phyloP scores from a whole-genome alignment of 148 eudicot species.

The Amaranthus cruentus region DNA sequence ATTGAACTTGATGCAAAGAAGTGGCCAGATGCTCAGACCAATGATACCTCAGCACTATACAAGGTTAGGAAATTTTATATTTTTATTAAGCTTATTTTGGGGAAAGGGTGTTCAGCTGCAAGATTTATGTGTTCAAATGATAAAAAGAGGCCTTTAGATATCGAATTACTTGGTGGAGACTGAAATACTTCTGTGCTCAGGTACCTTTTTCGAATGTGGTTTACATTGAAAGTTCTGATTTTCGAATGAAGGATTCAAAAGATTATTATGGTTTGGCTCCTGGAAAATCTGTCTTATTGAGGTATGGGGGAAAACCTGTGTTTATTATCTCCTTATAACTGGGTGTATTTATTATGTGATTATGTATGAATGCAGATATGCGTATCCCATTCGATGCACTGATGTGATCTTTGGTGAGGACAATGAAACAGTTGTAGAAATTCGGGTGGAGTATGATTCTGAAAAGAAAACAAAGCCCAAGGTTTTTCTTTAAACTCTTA shows the following conservation, averaged over 20 bases:
- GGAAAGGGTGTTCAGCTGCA: not conserved
- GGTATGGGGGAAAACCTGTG: conserved; percentile 34
- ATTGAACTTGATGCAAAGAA: conserved; percentile 85
- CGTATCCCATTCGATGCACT: conserved; percentile 87
- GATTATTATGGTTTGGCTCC: conserved; percentile 98
- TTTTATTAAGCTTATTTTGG: not conserved
- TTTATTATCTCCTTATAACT: conserved; percentile 1
- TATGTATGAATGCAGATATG: conserved; percentile 49
- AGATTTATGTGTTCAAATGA: no score
- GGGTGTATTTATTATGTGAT: not conserved
- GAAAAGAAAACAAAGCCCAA: conserved; percentile 82
- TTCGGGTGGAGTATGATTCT: conserved; percentile 91
- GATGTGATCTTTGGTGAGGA: conserved; percentile 79
- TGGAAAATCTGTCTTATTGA: conserved; percentile 79
- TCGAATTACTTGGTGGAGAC: not conserved
- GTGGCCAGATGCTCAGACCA: conserved; percentile 90
- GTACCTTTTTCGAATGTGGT: conserved; percentile 82
- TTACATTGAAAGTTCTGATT: conserved; percentile 92
- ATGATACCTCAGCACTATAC: conserved; percentile 65
- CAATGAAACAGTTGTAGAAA: conserved; percentile 74
- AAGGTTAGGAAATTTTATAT: conserved; percentile 40
- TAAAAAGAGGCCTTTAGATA: not conserved
- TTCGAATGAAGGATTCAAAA: conserved; percentile 89
- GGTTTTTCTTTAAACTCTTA: conserved; percentile 31
- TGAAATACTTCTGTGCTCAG: conserved; percentile 25